Conservation (phyloP, 1,284 basidiomycete genomes). For the Apiotrichum brassicae region DNA sequence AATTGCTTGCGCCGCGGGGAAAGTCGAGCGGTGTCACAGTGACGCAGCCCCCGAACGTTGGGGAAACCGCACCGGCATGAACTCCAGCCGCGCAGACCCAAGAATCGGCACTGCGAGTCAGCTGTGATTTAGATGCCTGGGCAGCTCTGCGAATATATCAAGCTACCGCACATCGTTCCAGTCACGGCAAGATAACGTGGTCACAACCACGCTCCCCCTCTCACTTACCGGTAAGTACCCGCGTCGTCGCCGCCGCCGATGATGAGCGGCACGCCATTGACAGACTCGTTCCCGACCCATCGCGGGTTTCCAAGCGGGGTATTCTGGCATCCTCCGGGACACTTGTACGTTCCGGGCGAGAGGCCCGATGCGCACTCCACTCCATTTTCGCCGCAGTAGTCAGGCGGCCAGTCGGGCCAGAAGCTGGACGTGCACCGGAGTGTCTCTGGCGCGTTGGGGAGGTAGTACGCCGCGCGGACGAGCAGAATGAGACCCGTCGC, state of each 20-base stretch:
- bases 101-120: constrained; percentile 32
- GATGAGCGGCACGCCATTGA: constrained; percentile 31
- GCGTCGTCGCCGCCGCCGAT: constrained; percentile 33
- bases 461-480: constrained; percentile 36
- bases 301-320: constrained; percentile 35
- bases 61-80: constrained; percentile 28
- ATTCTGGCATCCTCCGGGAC: constrained; percentile 37
- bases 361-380: constrained; percentile 23
- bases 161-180: too few relatives aligned
- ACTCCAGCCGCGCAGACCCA: constrained; percentile 42
- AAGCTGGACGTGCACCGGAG: constrained; percentile 29
- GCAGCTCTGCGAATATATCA: too few relatives aligned
- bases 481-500: constrained; percentile 29
- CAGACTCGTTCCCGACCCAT: constrained; percentile 30
- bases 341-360: constrained; percentile 22
- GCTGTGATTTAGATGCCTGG: too few relatives aligned
- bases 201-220: too few relatives aligned
- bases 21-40: constrained; percentile 23
- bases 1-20: constrained; percentile 15
- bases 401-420: constrained; percentile 39
- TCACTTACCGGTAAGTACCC: constrained; percentile 31
- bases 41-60: constrained; percentile 34
- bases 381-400: constrained; percentile 35
- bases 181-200: too few relatives aligned
- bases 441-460: constrained; percentile 18